Conservation (phyloP, 148 eudicot genomes). For the Nepenthes mirabilis region DNA sequence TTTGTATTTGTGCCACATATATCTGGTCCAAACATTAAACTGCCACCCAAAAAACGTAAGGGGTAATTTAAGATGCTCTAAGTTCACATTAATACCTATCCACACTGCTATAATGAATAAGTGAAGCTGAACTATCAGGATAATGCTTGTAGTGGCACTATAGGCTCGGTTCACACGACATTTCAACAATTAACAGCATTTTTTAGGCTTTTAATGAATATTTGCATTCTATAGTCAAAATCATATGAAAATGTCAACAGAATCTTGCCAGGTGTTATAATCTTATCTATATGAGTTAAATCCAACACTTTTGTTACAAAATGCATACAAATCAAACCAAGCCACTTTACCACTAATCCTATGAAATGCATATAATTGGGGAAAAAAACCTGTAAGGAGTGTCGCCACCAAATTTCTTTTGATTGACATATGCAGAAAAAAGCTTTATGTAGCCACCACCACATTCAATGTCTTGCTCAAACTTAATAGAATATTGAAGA, state of each 20-base stretch:
- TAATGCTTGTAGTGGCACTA: too few species aligned
- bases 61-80: neutral
- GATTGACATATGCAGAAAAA: constrained; percentile 64
- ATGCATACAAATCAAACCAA: neutral
- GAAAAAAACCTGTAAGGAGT: constrained; percentile 63
- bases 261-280: too few species aligned
- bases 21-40: constrained; percentile 92
- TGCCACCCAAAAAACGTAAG: constrained; percentile 7
- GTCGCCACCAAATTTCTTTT: constrained; percentile 87
- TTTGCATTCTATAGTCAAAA: too few species aligned
- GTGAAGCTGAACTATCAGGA: too few species aligned
- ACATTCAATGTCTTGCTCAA: constrained; percentile 81
- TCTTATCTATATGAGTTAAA: too few species aligned
- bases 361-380: neutral
- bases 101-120: too few species aligned
- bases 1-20: constrained; percentile 73
- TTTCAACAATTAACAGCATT: too few species aligned
- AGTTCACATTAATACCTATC: neutral
- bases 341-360: neutral
- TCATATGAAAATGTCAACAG: too few species aligned
- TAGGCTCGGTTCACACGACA: too few species aligned
- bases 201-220: too few species aligned
- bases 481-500: constrained; percentile 62
- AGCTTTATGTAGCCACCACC: constrained; percentile 86
- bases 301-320: neutral